These are phyloP conservation scores for Podaxis sp. DNA, from an alignment of 768 basidiomycete species.

Conservation along the genomic window DNA sequence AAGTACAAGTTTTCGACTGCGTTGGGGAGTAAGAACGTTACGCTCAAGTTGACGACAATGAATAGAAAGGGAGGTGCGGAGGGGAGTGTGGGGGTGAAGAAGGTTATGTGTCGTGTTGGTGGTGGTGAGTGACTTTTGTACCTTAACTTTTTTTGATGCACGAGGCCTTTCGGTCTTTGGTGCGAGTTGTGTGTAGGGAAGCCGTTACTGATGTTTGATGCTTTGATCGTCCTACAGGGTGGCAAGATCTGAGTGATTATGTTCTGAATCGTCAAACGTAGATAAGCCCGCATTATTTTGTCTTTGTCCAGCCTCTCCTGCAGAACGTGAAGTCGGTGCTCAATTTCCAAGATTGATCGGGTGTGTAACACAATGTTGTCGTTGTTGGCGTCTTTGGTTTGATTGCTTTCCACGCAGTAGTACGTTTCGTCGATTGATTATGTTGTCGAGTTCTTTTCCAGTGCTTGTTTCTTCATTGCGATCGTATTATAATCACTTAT, in stretches of 20 bases:
- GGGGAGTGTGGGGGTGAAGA: constrained; percentile 62
- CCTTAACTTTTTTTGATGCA: neutral
- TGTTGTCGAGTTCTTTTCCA: constrained; percentile 9
- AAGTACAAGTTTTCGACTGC: constrained; percentile 80
- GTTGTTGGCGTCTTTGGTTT: neutral
- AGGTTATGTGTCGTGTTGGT: constrained; percentile 90
- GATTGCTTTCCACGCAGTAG: neutral
- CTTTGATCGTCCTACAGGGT: constrained; percentile 41
- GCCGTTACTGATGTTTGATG: constrained; percentile 2
- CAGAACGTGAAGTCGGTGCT: neutral
- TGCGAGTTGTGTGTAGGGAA: neutral
- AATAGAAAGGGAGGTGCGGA: constrained; percentile 54
- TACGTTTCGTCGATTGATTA: constrained; percentile 7
- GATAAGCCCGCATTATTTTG: neutral
- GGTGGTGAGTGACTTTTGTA: constrained; percentile 54
- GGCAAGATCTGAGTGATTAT: constrained; percentile 79
- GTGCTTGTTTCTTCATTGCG: neutral
- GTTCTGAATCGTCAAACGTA: constrained; percentile 70
- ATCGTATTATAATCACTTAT: constrained; percentile 11
- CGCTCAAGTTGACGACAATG: constrained; percentile 77
- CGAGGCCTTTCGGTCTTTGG: neutral
- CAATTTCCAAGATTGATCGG: neutral
- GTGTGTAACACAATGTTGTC: neutral
- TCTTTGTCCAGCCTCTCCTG: neutral
- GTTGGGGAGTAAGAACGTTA: constrained; percentile 71